Base-by-base conservation (phyloP, 2,329 filamentous ascomycete genomes). In the Stagonosporopsis vannaccii region DNA sequence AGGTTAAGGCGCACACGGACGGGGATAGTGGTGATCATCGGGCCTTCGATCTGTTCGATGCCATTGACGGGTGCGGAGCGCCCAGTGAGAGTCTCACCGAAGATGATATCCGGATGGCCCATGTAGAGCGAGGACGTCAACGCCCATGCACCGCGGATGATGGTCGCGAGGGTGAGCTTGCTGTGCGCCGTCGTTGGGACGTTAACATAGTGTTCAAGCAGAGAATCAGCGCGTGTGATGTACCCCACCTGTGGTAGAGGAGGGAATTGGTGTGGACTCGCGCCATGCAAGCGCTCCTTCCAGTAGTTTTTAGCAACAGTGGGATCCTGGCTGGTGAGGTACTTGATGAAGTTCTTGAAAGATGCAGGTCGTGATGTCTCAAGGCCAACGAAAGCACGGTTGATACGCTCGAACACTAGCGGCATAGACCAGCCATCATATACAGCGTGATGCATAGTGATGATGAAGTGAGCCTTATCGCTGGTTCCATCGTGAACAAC, bases 11-110 rank as follows among this genome's bases (percentile, higher is more conserved):
- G 74, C 1, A 87, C 74, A 15, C 84, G 80, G 6, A 87, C 75
- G 0, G 85, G 85, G 2, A 87, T 79, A 0, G 85, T 87, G 2
- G 84, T 82, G 60, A 87, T 85, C 79, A 85, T 85, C 1, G 85
- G 85, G 0, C 84, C 85, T 57, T 85, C 81, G 43, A 87, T 86
- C 56, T 83, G 74, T 56, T 82, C 81, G 25, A 82, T 78, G 2
- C 77, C 79, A 4, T 73, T 63, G 0, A 83, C 68, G 1, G 79
- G 58, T 50, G 79, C 77, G 15, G 81, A 79, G 22, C 85, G 82
- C 2, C 85, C 85, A 0, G 84, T 85, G 3, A 87, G 74, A 0
- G 84, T 87, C 74, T 85, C 83, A 11, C 85, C 86, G 59, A 88
- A 87, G 33, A 81, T 79, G 7, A 87, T 80, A 11, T 80, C 78